Evolutionary conservation across 1,284 basidiomycete genomes (phyloP), one percentile per base, ranked within the genome.

Genomic region (Ustilago nuda): DNA sequence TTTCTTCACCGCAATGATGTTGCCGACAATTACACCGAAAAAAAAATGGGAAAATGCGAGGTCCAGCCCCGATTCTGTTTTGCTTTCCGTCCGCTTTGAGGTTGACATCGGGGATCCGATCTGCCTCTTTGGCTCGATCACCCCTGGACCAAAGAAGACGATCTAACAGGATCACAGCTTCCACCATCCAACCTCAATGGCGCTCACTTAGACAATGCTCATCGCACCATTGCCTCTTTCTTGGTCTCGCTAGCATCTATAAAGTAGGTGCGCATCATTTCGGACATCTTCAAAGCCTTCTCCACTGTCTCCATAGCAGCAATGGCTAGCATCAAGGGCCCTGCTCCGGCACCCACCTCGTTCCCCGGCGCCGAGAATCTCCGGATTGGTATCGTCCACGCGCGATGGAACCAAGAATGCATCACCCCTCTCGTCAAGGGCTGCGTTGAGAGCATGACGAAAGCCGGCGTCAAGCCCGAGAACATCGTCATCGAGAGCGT

Each of bases 401-500:
- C 83, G 15, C 72, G 84, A 9, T 98, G 95, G 95, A 98, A 98
- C 88, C 91, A 91, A 81, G 86, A 88, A 30, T 90, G 96, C 84
- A 93, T 98, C 84, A 92, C 93, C 33, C 90, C 93, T 15, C 90
- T 98, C 56, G 88, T 98, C 66, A 87, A 89, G 0, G 95, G 95
- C 51, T 90, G 92, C 9, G 87, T 94, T 66, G 87, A 88, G 35
- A 93, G 92, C 84, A 89, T 98, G 77, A 92, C 90, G 87, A 91
- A 91, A 80, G 89, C 90, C 41, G 95, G 95, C 48, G 95, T 98
- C 74, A 93, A 93, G 88, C 90, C 93, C 66, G 89, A 90, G 83
- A 96, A 98, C 84, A 97, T 98, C 79, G 89, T 94, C 65, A 88
- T 97, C 61, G 92, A 96, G 88, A 92, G 91, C 33, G 94, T 99